Evolutionary conservation across 1,284 basidiomycete genomes (phyloP), one percentile per base, ranked within the genome.

Genomic region (Schizophyllum amplum): DNA sequence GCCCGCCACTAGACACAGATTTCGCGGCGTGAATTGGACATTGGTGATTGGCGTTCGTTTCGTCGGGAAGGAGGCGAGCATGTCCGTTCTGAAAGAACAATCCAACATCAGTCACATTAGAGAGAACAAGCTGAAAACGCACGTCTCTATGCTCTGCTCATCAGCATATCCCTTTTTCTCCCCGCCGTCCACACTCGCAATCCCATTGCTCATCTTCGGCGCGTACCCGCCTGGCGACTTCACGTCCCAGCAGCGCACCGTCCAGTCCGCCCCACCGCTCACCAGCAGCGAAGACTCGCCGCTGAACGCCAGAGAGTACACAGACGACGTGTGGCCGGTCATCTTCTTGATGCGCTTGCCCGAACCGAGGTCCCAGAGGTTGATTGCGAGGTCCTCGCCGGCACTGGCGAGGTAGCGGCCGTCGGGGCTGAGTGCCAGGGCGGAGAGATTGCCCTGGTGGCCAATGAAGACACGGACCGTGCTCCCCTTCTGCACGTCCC

Each of bases 401-500:
- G 93, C 93, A 60, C 86, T 94, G 11, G 97, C 97, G 11, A 99
- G 79, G 70, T 93, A 96, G 56, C 87, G 82, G 1, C 97, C 97
- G 71, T 98, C 96, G 3, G 95, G 94, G 64, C 90, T 94, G 65
- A 98, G 83, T 4, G 92, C 91, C 59, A 99, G 74, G 1, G 88
- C 83, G 4, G 93, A 90, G n/a, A 99, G 81, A 4, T 89, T 78
- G 52, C 91, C 94, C 65, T 94, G 91, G 69, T 99, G 97, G 0
- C 96, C 97, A 27, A 97, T 85, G 72, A 99, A 99, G 21, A 99
- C 89, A 9, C 97, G 86, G 4, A 99, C 86, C 69, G 94, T 97
- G 2, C 86, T 81, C 4, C 97, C 97, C 26, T 89, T 85, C 67
- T 99, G 97, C n/a, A 98, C 92, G 68, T 99, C 97, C 97, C 97